Evolutionary conservation across 2,329 filamentous ascomycete genomes (phyloP), one percentile per base, ranked within the genome.

Genomic region (Scedosporium dehoogii): DNA sequence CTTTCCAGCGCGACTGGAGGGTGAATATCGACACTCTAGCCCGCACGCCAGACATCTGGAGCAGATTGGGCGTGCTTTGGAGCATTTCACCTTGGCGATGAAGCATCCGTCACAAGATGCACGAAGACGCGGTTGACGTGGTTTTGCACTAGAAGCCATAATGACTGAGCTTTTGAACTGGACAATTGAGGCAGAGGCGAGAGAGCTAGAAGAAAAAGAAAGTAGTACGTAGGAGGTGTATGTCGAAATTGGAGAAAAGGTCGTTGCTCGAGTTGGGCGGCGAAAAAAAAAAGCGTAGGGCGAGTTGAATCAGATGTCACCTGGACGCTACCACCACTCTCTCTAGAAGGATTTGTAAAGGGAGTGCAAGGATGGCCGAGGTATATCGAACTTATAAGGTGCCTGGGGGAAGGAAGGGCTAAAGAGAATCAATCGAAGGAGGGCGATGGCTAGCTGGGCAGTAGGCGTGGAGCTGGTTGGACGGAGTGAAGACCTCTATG

Each of bases 1-100:
- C 56, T 66, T 66, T 25, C 80, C 80, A 1, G 77, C 74, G 60
- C 80, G 73, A 65, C 76, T 80, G 0, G 80, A 82, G 1, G 80
- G 80, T 16, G 79, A 82, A 66, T 83, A 83, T 7, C 74, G 75
- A 66, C 81, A 83, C 58, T 79, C 73, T 48, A 77, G 75, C 6
- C 81, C 81, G 53, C 76, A 79, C 3, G 75, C 69, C 3, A 82
- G 72, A 65, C 81, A 83, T 48, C 80, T 75, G n/a, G 75, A 75
- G 69, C 81, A 83, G 58, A 82, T 76, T 1, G 81, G 81, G n/a
- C 79, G 72, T 2, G 74, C 73, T 66, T 83, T 83, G 64, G 78
- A 81, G 69, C 81, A 83, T 67, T 82, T 83, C 70, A 83, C 80
- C 68, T 83, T 83, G 64, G 80, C 80, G 21, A 81, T 70, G 68